phyloP scores from a whole-genome alignment of 495 filamentous ascomycete species.

The Penicillium lagena region DNA sequence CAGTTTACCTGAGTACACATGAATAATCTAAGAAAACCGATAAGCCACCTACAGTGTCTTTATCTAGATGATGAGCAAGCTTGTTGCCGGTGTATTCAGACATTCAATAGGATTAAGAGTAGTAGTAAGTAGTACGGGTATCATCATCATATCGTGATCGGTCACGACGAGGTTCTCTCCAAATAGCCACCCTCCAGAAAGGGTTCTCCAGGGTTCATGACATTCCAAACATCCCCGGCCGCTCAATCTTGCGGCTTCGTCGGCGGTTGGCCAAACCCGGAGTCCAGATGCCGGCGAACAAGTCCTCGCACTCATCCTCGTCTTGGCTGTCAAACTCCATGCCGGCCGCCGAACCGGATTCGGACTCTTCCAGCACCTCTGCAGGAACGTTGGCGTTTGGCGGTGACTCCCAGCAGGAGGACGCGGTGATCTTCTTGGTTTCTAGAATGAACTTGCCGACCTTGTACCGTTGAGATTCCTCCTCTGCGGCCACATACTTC shows the following conservation, averaged over 20 bases:
- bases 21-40: not conserved
- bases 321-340: constrained; percentile 85
- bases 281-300: constrained; percentile 86
- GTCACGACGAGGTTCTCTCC: not conserved
- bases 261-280: constrained; percentile 60
- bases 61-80: too few species aligned
- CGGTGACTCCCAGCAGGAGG: constrained; percentile 62
- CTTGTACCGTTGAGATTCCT: constrained; percentile 81
- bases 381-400: not conserved
- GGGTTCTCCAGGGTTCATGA: constrained; percentile 5
- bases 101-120: too few species aligned
- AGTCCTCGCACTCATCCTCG: constrained; percentile 90
- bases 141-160: not conserved
- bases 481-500: constrained; percentile 87
- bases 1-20: not conserved
- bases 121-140: not conserved
- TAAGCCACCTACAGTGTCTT: not conserved
- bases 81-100: too few species aligned
- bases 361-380: constrained; percentile 6
- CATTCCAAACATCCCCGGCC: constrained; percentile 21
- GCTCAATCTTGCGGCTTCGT: constrained; percentile 44
- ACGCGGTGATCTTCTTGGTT: constrained; percentile 62
- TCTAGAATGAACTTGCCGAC: constrained; percentile 96
- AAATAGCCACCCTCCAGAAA: not conserved
- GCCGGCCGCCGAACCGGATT: constrained; percentile 8